Base-by-base conservation (phyloP, 2,329 filamentous ascomycete genomes). In the Metarhizium rileyi region DNA sequence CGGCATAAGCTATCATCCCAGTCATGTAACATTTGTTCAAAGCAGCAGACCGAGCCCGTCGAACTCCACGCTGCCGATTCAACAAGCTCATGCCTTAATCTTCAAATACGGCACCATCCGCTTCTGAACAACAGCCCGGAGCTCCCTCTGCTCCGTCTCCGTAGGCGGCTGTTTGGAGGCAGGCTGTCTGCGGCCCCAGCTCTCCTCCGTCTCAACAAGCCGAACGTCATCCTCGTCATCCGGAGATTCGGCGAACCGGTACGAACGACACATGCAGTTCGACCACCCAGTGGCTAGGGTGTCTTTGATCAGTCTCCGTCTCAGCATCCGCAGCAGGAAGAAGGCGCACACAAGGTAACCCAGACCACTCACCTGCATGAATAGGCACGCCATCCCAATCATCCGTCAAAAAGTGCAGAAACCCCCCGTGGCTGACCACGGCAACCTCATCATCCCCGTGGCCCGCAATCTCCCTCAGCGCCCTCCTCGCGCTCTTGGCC, bases 371-470 rank as follows among this genome's bases (percentile, higher is more conserved):
- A 75, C 73, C 69, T 51, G 53, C 54, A 0, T 59, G 58, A 3
- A 71, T 58, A 58, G 67, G 63, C 23, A 77, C 75, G 40, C 81
- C 85, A 48, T 80, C 73, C 80, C 83, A 94, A 60, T 95, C 89
- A 56, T 90, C 80, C 0, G 87, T 93, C 54, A 95, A 70, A 59
- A 88, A 94, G 64, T 95, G 90, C 59, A 95, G 63, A 57, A 90
- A 86, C 1, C 86, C 87, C 2, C 90, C 90, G 59, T 95, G 90
- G 3, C 87, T 85, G 7, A 94, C 87, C 2, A 90, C 74, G 0
- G 84, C 80, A 26, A 95, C 78, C 57, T 91, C 78, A 3, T 70
- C 72, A 59, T 86, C 81, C 0, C 55, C 61, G 1, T 57, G 52
- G 1, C 61, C 68, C 1, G 63, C 63, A 47, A 70, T 59, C 40